Evolutionary conservation across 306 rosid species (phyloP), one percentile per base, ranked within the genome.

Genomic region (Chamaecrista fasciculata): DNA sequence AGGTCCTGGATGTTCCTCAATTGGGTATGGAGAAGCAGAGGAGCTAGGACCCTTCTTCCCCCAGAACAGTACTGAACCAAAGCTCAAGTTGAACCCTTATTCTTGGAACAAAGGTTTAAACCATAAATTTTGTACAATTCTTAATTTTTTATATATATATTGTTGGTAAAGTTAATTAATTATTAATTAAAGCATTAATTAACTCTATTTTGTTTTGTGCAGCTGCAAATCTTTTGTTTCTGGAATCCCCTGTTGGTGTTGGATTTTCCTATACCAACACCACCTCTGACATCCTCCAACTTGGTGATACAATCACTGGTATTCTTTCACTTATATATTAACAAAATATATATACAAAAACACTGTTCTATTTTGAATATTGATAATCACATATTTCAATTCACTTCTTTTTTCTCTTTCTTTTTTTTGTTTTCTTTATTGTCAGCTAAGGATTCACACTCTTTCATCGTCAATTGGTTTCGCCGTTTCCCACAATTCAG

Each of bases 41-140:
- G 97, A 92, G 72, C 40, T 92, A n/a, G 97, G 97, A 21, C 97
- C 97, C 39, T 92, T 92, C 78, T 89, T 81, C 63, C 92, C 96
- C 26, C 87, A 92, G 16, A 79, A 85, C 1, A 80, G 92, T 68
- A 77, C 61, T 81, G 18, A 82, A 60, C 95, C 95, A 48, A 80
- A 80, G 62, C 85, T 92, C 18, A 89, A 87, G 85, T 66, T 80
- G 83, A 92, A 92, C 69, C 95, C 90, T 40, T 78, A 83, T 65
- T 47, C 92, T 67, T 92, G 97, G 97, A 92, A 89, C 69, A 73
- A 76, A 70, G 97, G 97, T 87, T 10, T 1, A 36, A n/a, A n/a
- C n/a, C n/a, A n/a, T n/a, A n/a, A n/a, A n/a, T n/a, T n/a, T n/a
- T n/a, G n/a, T n/a, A n/a, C n/a, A n/a, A n/a, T n/a, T n/a, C n/a